Percentiles rank a stretch among this genome's conserved stretches.
Evolutionary conservation across 2,329 filamentous ascomycete species (phyloP).

Genomic region (Calonectria pteridis): DNA sequence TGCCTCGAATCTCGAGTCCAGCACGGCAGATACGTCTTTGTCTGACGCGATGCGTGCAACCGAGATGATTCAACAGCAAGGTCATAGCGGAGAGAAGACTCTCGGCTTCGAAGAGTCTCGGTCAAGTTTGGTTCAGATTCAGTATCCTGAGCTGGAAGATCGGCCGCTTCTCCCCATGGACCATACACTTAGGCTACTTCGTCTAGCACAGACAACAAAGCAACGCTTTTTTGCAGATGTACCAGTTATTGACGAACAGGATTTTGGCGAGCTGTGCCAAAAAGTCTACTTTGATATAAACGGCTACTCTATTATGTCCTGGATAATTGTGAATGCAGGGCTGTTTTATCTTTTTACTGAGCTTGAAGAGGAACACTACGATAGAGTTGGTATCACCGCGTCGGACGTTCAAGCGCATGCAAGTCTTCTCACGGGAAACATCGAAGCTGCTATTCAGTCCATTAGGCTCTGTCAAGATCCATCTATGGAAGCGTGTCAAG

Average conservation of each 20-base stretch:
- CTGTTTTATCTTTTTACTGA: constrained; percentile 1
- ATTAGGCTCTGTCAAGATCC: constrained; percentile 5
- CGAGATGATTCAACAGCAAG: not conserved
- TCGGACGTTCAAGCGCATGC: not conserved
- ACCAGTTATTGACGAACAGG: not conserved
- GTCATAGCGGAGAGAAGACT: not conserved
- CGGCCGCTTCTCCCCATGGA: not conserved
- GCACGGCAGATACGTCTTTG: not conserved
- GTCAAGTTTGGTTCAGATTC: not conserved
- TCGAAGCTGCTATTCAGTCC: not conserved
- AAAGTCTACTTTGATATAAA: constrained; percentile 4
- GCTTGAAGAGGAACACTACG: not conserved
- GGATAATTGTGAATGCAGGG: constrained; percentile 2
- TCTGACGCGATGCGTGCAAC: not conserved
- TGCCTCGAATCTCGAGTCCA: not conserved
- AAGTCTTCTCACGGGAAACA: not conserved
- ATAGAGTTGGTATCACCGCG: not conserved
- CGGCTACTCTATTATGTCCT: not conserved
- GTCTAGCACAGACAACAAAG: not conserved
- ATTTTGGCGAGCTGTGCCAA: constrained; percentile 2
- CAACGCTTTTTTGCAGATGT: not conserved
- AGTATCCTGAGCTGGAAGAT: not conserved
- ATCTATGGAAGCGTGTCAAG: not conserved
- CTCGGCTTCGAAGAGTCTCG: not conserved
- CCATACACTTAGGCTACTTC: not conserved